Evolutionary conservation across 495 filamentous ascomycete genomes (phyloP), one percentile per base, ranked within the genome.

Genomic region (Penicillium coprophilum): DNA sequence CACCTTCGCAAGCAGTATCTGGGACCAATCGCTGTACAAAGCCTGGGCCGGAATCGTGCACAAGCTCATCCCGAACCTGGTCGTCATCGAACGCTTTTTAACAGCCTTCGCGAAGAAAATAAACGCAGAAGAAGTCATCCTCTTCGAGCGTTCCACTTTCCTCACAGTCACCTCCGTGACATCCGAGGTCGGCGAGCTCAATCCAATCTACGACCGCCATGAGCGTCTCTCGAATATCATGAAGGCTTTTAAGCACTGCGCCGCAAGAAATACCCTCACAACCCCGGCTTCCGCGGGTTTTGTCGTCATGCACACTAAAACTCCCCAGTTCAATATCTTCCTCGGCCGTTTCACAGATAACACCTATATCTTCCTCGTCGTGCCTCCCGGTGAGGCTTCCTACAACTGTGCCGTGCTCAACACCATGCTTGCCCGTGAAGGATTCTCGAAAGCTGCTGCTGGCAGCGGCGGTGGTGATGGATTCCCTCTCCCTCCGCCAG

Each of bases 31-130:
- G 12, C 77, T 98, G n/a, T 98, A 98, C 77, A 93, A 92, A 63
- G 94, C 94, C 6, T 98, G 94, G 94, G 94, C 95, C 0, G 87
- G 86, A 61, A 96, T 98, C 59, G 96, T 98, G 52, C 93, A 98
- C 77, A 90, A 88, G 67, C 81, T 98, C 24, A 93, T 97, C 21
- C 95, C 94, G 0, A 97, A 98, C 69, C 82, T 97, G 0, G 77
- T 84, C n/a, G 80, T 89, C 24, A 96, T 97, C 59, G 93, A 97
- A 69, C 82, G 79, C 13, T 89, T 96, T 71, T 79, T 98, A 6
- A 79, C 78, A 2, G 80, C 85, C 24, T 81, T 98, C 38, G 91
- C 90, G 28, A 81, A 87, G 46, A 82, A 90, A 24, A 90, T 96
- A 53, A 87, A 92, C 65, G 94, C 95, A 6, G 87, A 96, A 67